Evolutionary conservation across 805 yeast genomes (phyloP), one percentile per base, ranked within the genome.

Genomic region (Debaryomyces castellii): DNA sequence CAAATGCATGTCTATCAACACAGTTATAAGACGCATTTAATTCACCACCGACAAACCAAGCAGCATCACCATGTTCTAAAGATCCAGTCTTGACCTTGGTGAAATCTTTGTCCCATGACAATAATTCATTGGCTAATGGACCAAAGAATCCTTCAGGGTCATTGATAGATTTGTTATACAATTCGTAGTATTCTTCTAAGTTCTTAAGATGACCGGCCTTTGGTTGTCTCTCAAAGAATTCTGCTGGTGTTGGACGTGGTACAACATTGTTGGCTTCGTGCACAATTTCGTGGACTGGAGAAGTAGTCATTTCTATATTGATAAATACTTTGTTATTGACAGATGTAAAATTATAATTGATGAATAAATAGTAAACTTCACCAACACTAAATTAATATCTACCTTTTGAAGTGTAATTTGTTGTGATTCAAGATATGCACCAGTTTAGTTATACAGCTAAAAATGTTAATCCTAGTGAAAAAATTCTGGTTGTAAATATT

Each of bases 111-210:
- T 84, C 88, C 97, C 97, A 91, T 57, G 78, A 69, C 54, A 91
- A 77, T 46, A 81, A 76, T 59, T 85, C 80, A 47, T 75, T 77
- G 41, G 96, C 97, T 64, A 78, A 72, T 41, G 82, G 80, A 40
- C 90, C 91, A 65, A 87, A 91, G 66, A 92, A 91, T 28, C 69
- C 76, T 44, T 80, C 86, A 36, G 98, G 98, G 59, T 87, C 80
- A 46, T 80, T 74, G 52, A 91, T 81, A 21, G 96, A 87, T 73
- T 87, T 76, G 51, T 80, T 65, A 73, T 91, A 88, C 68, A 89
- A 59, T 48, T 72, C 63, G 51, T 80, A 67, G 75, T 91, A 91
- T 54, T 89, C 85, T 9, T 81, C 87, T 42, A 88, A 61, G 34
- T 80, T 71, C 41, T 75, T 67, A 48, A 89, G 61, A 58, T 81